Evolutionary conservation across 352 stramenopile species (phyloP), one percentile per base, ranked within the genome.

Genomic region (Stephanocyclus meneghinianus): DNA sequence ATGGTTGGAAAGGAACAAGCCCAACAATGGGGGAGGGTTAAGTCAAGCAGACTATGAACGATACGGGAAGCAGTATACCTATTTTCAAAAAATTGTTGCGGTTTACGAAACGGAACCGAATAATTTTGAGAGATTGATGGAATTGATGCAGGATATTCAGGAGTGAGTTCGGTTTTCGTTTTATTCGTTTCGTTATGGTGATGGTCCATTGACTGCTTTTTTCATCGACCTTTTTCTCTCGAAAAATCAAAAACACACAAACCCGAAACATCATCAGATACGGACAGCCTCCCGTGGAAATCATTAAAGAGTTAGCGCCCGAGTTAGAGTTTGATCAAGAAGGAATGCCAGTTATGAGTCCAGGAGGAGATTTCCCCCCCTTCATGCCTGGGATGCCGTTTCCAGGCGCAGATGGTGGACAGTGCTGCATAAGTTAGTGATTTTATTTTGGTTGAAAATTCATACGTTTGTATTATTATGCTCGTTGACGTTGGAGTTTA

Each of bases 291-390:
- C 97, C 97, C 26, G 92, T 91, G 10, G 97, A 99, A 79, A 99
- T 99, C 71, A 95, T 99, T 53, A 97, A 98, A 78, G 95, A 98
- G n/a, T 94, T 99, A 74, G 97, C 97, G 13, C 97, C 97, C 45
- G 97, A 96, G n/a, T 89, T 99, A 30, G 91, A 98, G 72, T 97
- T 98, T 74, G 96, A 98, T 71, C 90, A 95, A 11, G 95, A 99
- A 79, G 97, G 97, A 63, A 96, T 99, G 87, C 97, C 97, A 0
- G 94, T 98, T 68, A 97, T 99, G 91, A 93, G 96, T 50, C 96
- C 96, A 63, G 59, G n/a, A 35, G 55, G 51, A 13, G 44, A 26
- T 47, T 47, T 74, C 57, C 77, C 72, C 21, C 63, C 63, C 9
- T 70, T 78, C 21, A 80, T 83, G 50, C 72, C 80, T n/a, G 84